Evolutionary conservation across 2,329 filamentous ascomycete genomes (phyloP).

Genomic region (Graphium sp.): DNA sequence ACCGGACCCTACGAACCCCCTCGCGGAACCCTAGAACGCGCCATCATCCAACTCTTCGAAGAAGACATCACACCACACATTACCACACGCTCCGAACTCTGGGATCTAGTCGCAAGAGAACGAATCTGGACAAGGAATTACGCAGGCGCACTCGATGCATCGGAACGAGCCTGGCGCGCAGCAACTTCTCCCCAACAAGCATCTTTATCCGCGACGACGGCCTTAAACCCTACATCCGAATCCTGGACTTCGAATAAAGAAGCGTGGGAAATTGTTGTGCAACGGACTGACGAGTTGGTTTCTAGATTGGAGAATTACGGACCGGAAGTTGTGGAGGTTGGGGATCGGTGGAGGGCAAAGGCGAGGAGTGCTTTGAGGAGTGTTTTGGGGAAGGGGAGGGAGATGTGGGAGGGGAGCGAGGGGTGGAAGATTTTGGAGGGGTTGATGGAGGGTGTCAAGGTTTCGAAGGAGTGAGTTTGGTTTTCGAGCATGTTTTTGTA

Average conservation of each 20-base stretch:
- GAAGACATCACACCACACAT: conserved; percentile 65
- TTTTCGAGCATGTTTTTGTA: too few relatives aligned
- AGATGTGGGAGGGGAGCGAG: conserved; percentile 62
- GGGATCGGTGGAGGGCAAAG: conserved; percentile 76
- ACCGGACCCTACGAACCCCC: conserved; percentile 17
- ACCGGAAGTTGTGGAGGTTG: conserved; percentile 46
- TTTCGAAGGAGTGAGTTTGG: too few relatives aligned
- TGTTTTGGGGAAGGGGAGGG: conserved; percentile 67
- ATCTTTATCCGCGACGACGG: too few relatives aligned
- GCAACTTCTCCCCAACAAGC: too few relatives aligned
- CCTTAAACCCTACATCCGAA: background rate
- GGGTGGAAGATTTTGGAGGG: conserved; percentile 48
- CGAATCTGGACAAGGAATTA: conserved; percentile 60
- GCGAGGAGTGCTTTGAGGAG: conserved; percentile 69
- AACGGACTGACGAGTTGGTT: conserved; percentile 66
- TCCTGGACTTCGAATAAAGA: conserved; percentile 34
- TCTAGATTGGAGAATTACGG: conserved; percentile 72
- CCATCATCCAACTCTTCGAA: conserved; percentile 59
- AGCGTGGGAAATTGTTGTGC: conserved; percentile 57
- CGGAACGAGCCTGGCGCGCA: conserved; percentile 81
- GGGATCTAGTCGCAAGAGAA: conserved; percentile 56
- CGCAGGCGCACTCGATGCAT: conserved; percentile 57
- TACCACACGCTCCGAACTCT: conserved; percentile 61
- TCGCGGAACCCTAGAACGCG: conserved; percentile 41
- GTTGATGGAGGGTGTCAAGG: conserved; percentile 37